Evolutionary conservation across 345 rosid genomes (phyloP).

Genomic region (Aquilaria sinensis): DNA sequence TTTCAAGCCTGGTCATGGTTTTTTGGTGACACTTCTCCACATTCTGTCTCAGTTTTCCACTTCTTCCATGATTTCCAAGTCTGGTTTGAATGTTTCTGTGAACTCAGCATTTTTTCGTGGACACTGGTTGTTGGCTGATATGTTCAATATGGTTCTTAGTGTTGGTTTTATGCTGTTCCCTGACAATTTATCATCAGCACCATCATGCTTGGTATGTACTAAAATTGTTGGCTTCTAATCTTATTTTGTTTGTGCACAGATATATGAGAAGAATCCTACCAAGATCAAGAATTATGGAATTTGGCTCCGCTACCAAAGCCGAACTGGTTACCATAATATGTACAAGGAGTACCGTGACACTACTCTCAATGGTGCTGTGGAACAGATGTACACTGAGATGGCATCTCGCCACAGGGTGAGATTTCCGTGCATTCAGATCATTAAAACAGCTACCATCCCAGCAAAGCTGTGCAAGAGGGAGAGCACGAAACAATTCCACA

Average conservation of each 20-base stretch:
- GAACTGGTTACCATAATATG: slow-evolving; percentile 52
- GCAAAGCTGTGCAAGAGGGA: slow-evolving; percentile 46
- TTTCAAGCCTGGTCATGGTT: too few species aligned
- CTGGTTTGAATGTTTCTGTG: too few species aligned
- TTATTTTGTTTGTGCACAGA: slow-evolving; percentile 15
- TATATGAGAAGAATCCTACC: slow-evolving; percentile 58
- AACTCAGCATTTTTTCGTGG: background rate
- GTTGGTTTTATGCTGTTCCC: too few species aligned
- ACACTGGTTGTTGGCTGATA: background rate
- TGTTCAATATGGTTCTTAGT: background rate
- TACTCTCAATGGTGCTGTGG: slow-evolving; percentile 50
- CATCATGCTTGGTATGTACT: too few species aligned
- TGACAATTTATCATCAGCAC: too few species aligned
- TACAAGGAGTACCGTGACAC: slow-evolving; percentile 50
- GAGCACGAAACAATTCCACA: slow-evolving; percentile 54
- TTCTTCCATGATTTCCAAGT: too few species aligned
- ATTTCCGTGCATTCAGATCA: slow-evolving; percentile 58
- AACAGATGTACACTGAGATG: slow-evolving; percentile 63
- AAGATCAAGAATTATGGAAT: slow-evolving; percentile 53
- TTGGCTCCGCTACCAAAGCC: slow-evolving; percentile 54
- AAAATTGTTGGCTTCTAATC: too few species aligned
- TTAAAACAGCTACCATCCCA: slow-evolving; percentile 51
- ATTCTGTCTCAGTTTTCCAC: too few species aligned
- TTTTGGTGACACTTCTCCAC: too few species aligned
- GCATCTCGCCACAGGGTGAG: slow-evolving; percentile 63